These are phyloP conservation scores for Penicillium polonicum DNA, from an alignment of 2,329 filamentous ascomycete genomes.

Conservation along the genomic window DNA sequence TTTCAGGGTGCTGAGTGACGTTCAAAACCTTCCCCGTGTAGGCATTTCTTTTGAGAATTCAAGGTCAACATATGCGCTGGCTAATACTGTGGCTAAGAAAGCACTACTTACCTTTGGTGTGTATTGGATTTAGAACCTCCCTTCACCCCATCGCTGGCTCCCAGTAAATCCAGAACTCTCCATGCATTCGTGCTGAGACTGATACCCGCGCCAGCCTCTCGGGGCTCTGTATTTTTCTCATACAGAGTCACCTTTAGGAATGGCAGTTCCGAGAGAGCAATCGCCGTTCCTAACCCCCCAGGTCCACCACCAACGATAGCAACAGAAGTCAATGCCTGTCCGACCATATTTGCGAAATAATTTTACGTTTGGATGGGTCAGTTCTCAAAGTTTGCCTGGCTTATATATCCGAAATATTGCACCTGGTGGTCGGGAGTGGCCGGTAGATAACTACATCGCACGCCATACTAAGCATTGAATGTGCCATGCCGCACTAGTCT, in stretches of 20 bases:
- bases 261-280: slow-evolving; percentile 45
- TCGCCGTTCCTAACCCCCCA: slow-evolving; percentile 46
- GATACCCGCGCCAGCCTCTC: slow-evolving; percentile 52
- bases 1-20: slow-evolving; percentile 27
- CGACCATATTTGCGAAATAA: slow-evolving; percentile 8
- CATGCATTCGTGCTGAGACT: slow-evolving; percentile 49
- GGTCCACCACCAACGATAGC: slow-evolving; percentile 45
- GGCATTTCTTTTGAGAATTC: slow-evolving; percentile 9
- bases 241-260: slow-evolving; percentile 47
- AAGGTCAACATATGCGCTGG: neutral
- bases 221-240: slow-evolving; percentile 47
- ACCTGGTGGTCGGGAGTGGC: neutral
- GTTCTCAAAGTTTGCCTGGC: neutral
- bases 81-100: neutral
- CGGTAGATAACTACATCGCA: slow-evolving; percentile 12
- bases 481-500: slow-evolving; percentile 10
- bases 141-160: slow-evolving; percentile 41
- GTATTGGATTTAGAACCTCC: slow-evolving; percentile 36
- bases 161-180: slow-evolving; percentile 50
- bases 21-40: slow-evolving; percentile 14
- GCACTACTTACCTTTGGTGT: slow-evolving; percentile 13
- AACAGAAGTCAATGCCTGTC: slow-evolving; percentile 9
- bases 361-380: neutral
- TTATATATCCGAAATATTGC: neutral
- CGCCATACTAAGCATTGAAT: slow-evolving; percentile 13